Conservation (phyloP, 768 basidiomycete species). For the Phylloporus sp. region DNA sequence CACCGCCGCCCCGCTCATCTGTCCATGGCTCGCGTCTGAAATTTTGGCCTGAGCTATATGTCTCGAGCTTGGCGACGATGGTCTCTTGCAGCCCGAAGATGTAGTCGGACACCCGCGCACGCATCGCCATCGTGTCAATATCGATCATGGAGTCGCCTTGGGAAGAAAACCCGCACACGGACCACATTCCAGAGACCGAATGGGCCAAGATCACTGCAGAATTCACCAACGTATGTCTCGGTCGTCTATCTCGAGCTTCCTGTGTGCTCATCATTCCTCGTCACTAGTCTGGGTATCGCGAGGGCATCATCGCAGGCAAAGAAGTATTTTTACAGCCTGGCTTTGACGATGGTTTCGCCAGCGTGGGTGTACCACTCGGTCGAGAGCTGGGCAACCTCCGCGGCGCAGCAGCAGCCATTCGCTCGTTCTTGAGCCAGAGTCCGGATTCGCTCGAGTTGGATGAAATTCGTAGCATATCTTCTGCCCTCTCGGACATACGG, state of each 20-base stretch:
- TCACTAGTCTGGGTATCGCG: slow-evolving; percentile 87
- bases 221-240: slow-evolving; percentile 59
- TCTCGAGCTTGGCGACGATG: slow-evolving; percentile 21
- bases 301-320: slow-evolving; percentile 92
- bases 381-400: slow-evolving; percentile 73
- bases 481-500: slow-evolving; percentile 52
- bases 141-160: slow-evolving; percentile 50
- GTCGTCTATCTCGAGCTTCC: background rate
- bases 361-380: slow-evolving; percentile 67
- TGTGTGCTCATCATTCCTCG: background rate
- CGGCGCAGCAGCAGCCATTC: slow-evolving; percentile 61
- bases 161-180: slow-evolving; percentile 43
- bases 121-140: slow-evolving; percentile 7
- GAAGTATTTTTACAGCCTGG: slow-evolving; percentile 82
- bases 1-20: slow-evolving; percentile 17
- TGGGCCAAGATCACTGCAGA: slow-evolving; percentile 65
- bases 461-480: slow-evolving; percentile 51
- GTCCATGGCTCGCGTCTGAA: slow-evolving; percentile 19
- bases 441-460: slow-evolving; percentile 19
- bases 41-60: slow-evolving; percentile 2
- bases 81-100: slow-evolving; percentile 16
- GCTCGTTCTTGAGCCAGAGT: slow-evolving; percentile 44
- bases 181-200: slow-evolving; percentile 44
- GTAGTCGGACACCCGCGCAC: slow-evolving; percentile 9
- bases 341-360: slow-evolving; percentile 81